A percentile compares a stretch with the other conserved stretches of the same genome.
These are phyloP conservation scores for Perkinsus chesapeaki DNA, from an alignment of 169 alveolate genomes.

Conservation along the genomic window DNA sequence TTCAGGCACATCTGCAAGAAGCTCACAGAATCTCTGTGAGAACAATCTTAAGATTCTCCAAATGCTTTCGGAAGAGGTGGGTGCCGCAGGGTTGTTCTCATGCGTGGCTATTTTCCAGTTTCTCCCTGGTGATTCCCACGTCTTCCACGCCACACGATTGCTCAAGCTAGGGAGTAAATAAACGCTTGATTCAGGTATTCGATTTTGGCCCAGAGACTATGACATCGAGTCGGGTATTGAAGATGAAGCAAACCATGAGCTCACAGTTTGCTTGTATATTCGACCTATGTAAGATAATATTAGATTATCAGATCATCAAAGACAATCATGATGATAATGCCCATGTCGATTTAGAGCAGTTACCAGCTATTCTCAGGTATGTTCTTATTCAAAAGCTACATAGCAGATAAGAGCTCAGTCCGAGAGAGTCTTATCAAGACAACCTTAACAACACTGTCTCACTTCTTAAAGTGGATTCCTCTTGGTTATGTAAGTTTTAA, in stretches of 20 bases:
- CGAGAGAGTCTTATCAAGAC: constrained; percentile 69
- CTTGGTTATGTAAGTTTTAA: constrained; percentile 48
- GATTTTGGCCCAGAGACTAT: constrained; percentile 82
- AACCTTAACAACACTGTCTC: constrained; percentile 80
- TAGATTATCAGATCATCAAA: neutral
- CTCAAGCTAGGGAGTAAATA: neutral
- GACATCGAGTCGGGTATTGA: constrained; percentile 65
- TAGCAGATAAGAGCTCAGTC: constrained; percentile 61
- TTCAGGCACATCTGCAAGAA: constrained; percentile 65
- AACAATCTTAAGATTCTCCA: constrained; percentile 91
- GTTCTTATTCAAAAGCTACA: constrained; percentile 71
- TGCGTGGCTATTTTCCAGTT: neutral
- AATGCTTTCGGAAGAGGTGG: constrained; percentile 88
- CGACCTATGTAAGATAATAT: neutral
- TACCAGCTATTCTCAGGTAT: constrained; percentile 58
- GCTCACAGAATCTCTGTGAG: constrained; percentile 91
- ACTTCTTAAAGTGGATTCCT: constrained; percentile 90
- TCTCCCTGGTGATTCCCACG: neutral
- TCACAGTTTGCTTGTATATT: constrained; percentile 47
- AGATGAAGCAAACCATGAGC: constrained; percentile 57
- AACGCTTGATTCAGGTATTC: constrained; percentile 51
- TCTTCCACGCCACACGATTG: neutral
- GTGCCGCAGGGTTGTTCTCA: neutral
- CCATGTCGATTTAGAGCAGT: neutral
- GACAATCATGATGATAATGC: too few relatives aligned